Evolutionary conservation across 495 filamentous ascomycete species (phyloP).

Genomic region (Aeminium ludgeri): DNA sequence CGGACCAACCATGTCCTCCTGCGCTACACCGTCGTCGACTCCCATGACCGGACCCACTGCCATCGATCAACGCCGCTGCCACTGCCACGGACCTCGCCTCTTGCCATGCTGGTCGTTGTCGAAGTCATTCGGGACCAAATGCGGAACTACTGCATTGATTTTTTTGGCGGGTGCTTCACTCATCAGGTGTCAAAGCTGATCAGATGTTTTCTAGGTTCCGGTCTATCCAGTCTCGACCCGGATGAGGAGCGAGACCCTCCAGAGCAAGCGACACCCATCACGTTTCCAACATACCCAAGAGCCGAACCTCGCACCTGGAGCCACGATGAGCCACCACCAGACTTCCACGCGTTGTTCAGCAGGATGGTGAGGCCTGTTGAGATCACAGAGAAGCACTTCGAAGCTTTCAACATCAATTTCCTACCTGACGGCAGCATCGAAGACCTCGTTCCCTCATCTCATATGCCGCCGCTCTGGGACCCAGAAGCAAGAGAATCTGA

Average conservation of each 20-base stretch:
- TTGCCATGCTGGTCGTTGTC: too few species aligned
- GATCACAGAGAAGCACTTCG: constrained; percentile 32
- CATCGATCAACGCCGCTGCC: too few species aligned
- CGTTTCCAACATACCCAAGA: constrained; percentile 17
- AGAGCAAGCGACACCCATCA: constrained; percentile 17
- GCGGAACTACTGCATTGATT: too few species aligned
- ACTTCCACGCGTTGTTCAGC: constrained; percentile 29
- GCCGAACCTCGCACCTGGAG: constrained; percentile 8
- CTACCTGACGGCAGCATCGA: constrained; percentile 28
- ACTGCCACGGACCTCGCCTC: too few species aligned
- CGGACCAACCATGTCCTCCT: too few species aligned
- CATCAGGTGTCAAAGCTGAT: not conserved
- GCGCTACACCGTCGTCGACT: too few species aligned
- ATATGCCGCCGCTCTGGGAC: too few species aligned
- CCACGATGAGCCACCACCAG: constrained; percentile 6
- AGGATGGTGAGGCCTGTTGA: constrained; percentile 37
- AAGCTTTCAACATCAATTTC: constrained; percentile 36
- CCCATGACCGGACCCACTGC: too few species aligned
- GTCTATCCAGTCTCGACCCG: constrained; percentile 11
- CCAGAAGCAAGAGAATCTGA: too few species aligned
- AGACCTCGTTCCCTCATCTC: constrained; percentile 31
- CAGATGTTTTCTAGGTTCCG: not conserved
- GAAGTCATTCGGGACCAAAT: too few species aligned
- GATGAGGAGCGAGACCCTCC: constrained; percentile 22
- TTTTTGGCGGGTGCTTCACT: too few species aligned